Evolutionary conservation across 305 asterid species (phyloP), one percentile per base, ranked within the genome.

Genomic region (Andrographis paniculata): DNA sequence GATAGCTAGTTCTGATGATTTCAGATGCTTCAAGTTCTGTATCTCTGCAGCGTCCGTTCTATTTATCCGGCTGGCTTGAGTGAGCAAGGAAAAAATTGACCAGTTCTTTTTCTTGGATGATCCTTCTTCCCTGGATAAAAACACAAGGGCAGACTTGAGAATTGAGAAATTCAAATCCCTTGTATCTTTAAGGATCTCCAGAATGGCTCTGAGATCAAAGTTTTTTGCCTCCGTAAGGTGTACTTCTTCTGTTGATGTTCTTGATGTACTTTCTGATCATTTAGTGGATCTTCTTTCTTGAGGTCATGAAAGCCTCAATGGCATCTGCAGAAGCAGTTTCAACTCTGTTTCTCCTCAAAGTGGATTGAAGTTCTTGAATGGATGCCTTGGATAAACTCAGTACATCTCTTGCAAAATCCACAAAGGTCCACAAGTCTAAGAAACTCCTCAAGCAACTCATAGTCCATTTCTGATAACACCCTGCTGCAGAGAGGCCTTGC

Each of bases 371-470:
- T 24, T 24, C 30, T 24, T 24, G 30, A 24, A 24, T 12, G 0
- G 53, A 64, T 56, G 43, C 66, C 45, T 55, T 73, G 56, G 50
- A 53, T 21, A 41, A 48, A 1, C 20, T 20, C 18, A 61, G 53
- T 36, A 60, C 31, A 2, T 67, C 78, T 28, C 66, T 59, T 1
- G 59, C 50, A 9, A n/a, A 51, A 17, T 1, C 58, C 54, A 30
- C 75, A 67, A 12, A 59, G 50, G 40, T 66, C 67, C 1, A 66
- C 55, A 1, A 60, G 51, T 37, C n/a, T 9, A 1, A 68, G 52
- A 35, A 70, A 61, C 42, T 52, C 68, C 17, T 61, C 61, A 6
- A 73, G 50, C 60, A 69, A 47, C 53, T 60, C 65, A 5, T 63
- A 8, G 46, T 16, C 55, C 52, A 47, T 20, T 16, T n/a, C 28